A percentile compares a stretch with the other conserved stretches of the same genome.
Conservation (phyloP, 768 basidiomycete genomes). For the Leccinum subgranulosum region DNA sequence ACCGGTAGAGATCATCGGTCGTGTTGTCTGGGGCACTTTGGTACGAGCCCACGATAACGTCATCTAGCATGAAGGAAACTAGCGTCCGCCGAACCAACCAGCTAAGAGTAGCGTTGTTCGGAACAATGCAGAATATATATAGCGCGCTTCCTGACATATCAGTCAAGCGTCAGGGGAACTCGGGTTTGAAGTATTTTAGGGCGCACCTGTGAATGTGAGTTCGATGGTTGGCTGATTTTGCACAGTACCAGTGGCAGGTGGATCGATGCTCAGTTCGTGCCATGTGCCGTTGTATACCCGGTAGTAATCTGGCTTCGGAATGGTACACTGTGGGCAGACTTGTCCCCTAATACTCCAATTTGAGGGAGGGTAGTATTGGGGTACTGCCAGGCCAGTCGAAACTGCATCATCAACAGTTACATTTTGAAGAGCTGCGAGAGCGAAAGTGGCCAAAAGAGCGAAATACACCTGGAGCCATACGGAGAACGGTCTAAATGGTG, state of each 20-base stretch:
- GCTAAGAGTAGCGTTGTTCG: background rate
- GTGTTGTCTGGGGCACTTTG: background rate
- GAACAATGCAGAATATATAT: constrained; percentile 19
- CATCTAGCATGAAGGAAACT: constrained; percentile 9
- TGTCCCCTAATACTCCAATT: too few species aligned
- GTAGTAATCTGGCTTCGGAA: too few species aligned
- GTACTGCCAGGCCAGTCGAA: background rate
- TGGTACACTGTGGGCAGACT: too few species aligned
- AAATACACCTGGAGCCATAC: background rate
- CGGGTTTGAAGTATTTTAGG: background rate
- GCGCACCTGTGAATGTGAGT: constrained; percentile 12
- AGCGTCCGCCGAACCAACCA: background rate
- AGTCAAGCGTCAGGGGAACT: background rate
- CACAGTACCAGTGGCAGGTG: background rate
- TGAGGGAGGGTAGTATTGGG: constrained; percentile 1
- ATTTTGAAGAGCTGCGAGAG: constrained; percentile 9
- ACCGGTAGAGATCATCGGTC: constrained; percentile 4
- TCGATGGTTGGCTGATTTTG: background rate
- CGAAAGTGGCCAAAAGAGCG: background rate
- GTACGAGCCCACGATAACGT: background rate
- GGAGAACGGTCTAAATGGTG: background rate
- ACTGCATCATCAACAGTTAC: constrained; percentile 17
- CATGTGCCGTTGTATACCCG: constrained; percentile 16
- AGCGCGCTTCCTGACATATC: constrained; percentile 7
- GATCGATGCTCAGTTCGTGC: constrained; percentile 11